phyloP scores from a whole-genome alignment of 2,329 filamentous ascomycete species.

The Dothidotthia symphoricarpi region DNA sequence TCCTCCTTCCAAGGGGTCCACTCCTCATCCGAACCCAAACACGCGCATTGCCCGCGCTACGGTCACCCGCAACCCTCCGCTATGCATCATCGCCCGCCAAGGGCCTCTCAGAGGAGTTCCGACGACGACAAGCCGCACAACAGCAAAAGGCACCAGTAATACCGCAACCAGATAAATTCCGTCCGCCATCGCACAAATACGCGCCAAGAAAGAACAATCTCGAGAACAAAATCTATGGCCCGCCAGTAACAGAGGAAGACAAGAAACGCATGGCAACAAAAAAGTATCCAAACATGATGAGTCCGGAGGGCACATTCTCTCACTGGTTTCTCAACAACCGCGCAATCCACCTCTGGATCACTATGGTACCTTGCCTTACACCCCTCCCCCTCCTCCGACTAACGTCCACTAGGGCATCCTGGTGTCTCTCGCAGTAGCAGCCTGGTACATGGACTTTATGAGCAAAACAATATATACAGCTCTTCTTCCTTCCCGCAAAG shows the following conservation, averaged over 20 bases:
- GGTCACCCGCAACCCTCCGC: constrained; percentile 20
- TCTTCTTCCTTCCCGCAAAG: constrained; percentile 69
- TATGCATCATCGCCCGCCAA: constrained; percentile 34
- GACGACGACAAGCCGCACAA: constrained; percentile 24
- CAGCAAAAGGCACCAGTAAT: constrained; percentile 54
- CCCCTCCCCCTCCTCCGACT: neutral
- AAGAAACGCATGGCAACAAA: constrained; percentile 63
- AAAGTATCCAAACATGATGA: constrained; percentile 86
- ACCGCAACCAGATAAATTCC: constrained; percentile 84
- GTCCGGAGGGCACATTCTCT: constrained; percentile 75
- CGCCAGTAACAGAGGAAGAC: constrained; percentile 65
- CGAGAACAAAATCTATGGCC: constrained; percentile 69
- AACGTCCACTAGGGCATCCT: constrained; percentile 59
- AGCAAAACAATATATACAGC: constrained; percentile 75
- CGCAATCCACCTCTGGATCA: constrained; percentile 76
- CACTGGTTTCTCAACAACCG: constrained; percentile 81
- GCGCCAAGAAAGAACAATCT: constrained; percentile 59
- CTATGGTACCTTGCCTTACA: constrained; percentile 60
- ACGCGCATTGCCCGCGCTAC: constrained; percentile 17
- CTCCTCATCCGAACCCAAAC: constrained; percentile 25
- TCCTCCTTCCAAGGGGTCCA: constrained; percentile 32
- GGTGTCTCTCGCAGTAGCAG: constrained; percentile 65
- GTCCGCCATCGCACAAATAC: constrained; percentile 83
- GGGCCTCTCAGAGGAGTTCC: constrained; percentile 34
- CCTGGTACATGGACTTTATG: constrained; percentile 76